Evolutionary conservation across 768 basidiomycete genomes (phyloP).

Genomic region (Tulasnella sp.): DNA sequence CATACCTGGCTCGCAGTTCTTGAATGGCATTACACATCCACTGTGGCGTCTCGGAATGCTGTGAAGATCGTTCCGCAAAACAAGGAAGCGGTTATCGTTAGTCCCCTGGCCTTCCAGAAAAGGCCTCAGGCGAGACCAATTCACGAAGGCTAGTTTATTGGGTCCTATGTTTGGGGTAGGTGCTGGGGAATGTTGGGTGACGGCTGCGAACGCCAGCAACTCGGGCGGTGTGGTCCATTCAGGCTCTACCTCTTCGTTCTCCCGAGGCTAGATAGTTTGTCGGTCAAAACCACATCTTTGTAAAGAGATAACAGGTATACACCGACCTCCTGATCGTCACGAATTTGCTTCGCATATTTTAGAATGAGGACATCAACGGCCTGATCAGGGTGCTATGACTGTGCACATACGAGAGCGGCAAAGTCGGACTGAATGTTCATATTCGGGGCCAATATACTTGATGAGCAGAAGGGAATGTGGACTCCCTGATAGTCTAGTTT

Average conservation of each 20-base stretch:
- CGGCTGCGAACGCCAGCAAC: background rate
- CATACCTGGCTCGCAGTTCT: slow-evolving; percentile 64
- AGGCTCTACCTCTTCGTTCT: slow-evolving; percentile 72
- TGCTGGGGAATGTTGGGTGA: background rate
- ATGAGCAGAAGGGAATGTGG: no score
- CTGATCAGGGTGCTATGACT: no score
- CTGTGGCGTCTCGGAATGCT: slow-evolving; percentile 29
- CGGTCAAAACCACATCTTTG: background rate
- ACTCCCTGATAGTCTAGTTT: no score
- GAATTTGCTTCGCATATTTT: slow-evolving; percentile 4
- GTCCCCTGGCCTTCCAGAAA: background rate
- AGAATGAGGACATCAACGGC: no score
- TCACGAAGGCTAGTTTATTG: background rate
- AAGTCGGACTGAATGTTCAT: no score
- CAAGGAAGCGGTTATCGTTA: slow-evolving; percentile 3
- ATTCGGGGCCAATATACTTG: no score
- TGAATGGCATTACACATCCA: slow-evolving; percentile 41
- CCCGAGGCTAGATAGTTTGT: slow-evolving; percentile 41
- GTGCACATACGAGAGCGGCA: no score
- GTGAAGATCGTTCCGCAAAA: slow-evolving; percentile 12
- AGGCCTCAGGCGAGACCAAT: background rate
- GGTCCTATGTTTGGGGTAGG: background rate
- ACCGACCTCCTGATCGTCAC: slow-evolving; percentile 16
- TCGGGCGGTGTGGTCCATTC: slow-evolving; percentile 73
- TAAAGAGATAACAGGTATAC: background rate